Evolutionary conservation across 768 basidiomycete genomes (phyloP), one percentile per base, ranked within the genome.

Genomic region (Calocybe cyanea): DNA sequence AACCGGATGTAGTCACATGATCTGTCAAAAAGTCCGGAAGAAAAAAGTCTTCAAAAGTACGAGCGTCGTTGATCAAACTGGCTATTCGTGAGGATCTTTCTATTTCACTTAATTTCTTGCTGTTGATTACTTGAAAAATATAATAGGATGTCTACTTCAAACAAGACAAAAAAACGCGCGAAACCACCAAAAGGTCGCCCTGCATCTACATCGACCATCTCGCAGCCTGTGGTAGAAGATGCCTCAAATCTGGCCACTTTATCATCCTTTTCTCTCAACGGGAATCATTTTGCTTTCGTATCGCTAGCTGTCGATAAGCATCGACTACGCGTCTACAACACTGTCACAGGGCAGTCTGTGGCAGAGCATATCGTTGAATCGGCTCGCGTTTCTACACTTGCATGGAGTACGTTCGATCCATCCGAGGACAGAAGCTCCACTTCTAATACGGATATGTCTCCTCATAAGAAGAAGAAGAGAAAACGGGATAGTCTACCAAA

Each of bases 231-330:
- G 31, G 73, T 75, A 21, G 70, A 77, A 44, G 74, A 77, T 51
- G 58, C 72, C 17, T 69, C 73, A 2, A 58, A 65, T 39, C 56
- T 71, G 19, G 60, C 69, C 10, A 57, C 67, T 15, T 63, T 81
- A 19, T 81, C 77, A 10, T 67, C 80, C 6, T 87, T 85, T 65
- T 85, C 83, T 7, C 72, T 74, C 4, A 66, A 71, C 46, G 77
- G 74, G 43, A 64, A 68, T 43, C 64, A 77, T 30, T 85, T 85
- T 56, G 81, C 78, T 1, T 73, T 80, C 42, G 62, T 83, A 21
- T 81, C 81, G 8, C 71, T 85, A 18, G 75, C 83, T 2, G 72
- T 86, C 41, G 83, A 86, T 71, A 86, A 83, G 62, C 83, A 86
- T 58, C 75, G 82, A 36, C 64, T 85, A 45, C 80, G 82, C 55